Base-by-base conservation (phyloP, 2,329 filamentous ascomycete species). In the Alternaria alternata region DNA sequence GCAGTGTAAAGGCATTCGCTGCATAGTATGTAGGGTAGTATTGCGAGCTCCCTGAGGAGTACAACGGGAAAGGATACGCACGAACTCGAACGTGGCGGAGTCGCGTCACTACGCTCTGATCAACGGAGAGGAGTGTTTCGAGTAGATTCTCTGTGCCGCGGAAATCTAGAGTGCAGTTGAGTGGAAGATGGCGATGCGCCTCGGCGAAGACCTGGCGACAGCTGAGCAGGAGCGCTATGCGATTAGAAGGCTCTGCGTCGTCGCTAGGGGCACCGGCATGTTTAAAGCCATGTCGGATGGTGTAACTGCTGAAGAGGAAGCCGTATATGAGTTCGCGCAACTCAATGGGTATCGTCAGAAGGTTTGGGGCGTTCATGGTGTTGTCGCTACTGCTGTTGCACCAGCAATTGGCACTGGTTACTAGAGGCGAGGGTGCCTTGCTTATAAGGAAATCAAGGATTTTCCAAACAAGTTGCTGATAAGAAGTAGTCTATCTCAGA, bases 11-110 rank as follows among this genome's bases (percentile, higher is more conserved):
- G 2, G 76, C 75, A 47, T 76, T 73, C 36, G 64, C 64, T 18
- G 74, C 74, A 52, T 73, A 72, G 54, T 76, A 78, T 2, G 66
- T 75, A 3, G 73, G 64, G 44, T 77, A 78, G 62, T 73, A 76
- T 28, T 72, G 64, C 7, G 67, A 28, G 32, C 64, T 57, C 26
- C 65, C 66, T 24, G 64, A 62, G 14, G 63, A 54, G 58, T 77
- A 75, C 18, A 78, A 54, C 1, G 75, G 75, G 43, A 77, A 77
- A 1, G 75, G 75, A 43, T 73, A 78, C 1, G 71, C 69, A 41
- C 70, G 72, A 26, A 78, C 69, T 28, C 65, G 66, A 18, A 77
- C 59, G 57, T 75, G 66, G 32, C 75, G 73, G 51, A 78, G 53
- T n/a, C 72, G 70, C 18, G 71, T 76, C 9, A 77, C 38, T 12